These are phyloP conservation scores for Aphanoascus verrucosus DNA, from an alignment of 2,329 filamentous ascomycete species.

Conservation along the genomic window DNA sequence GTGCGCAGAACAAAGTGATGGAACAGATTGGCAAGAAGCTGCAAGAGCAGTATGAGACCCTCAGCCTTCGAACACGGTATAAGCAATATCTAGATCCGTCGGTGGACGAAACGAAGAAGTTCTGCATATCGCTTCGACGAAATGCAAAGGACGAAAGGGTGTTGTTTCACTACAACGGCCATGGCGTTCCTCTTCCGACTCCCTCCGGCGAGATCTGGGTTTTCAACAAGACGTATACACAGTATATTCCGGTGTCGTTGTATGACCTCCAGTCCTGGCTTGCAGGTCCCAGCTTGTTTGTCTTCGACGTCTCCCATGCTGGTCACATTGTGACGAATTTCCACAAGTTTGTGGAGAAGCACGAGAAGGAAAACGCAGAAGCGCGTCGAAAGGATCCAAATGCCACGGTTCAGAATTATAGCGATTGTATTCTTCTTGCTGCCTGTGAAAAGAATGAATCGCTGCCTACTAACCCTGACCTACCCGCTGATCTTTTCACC, in stretches of 20 bases:
- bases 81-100: constrained; percentile 95
- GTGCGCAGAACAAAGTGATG: constrained; percentile 66
- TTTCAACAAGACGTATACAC: constrained; percentile 96
- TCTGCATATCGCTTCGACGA: constrained; percentile 75
- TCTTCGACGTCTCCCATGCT: constrained; percentile 95
- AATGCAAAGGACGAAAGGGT: constrained; percentile 95
- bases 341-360: constrained; percentile 86
- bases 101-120: constrained; percentile 94
- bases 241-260: constrained; percentile 93
- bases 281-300: constrained; percentile 86
- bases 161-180: constrained; percentile 96
- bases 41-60: constrained; percentile 91
- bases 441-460: constrained; percentile 86
- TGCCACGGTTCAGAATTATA: constrained; percentile 52
- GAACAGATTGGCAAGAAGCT: constrained; percentile 92
- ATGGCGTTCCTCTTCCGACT: constrained; percentile 92
- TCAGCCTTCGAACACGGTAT: constrained; percentile 90
- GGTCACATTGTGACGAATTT: constrained; percentile 95
- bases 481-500: constrained; percentile 92
- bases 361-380: constrained; percentile 79
- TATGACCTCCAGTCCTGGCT: constrained; percentile 95
- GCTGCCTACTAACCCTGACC: constrained; percentile 81
- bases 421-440: constrained; percentile 83
- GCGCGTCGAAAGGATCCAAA: constrained; percentile 64
- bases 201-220: constrained; percentile 97